Percentiles rank a stretch among this genome's conserved stretches.
phyloP scores from a whole-genome alignment of 257 asterid species.

The Lavandula angustifolia region DNA sequence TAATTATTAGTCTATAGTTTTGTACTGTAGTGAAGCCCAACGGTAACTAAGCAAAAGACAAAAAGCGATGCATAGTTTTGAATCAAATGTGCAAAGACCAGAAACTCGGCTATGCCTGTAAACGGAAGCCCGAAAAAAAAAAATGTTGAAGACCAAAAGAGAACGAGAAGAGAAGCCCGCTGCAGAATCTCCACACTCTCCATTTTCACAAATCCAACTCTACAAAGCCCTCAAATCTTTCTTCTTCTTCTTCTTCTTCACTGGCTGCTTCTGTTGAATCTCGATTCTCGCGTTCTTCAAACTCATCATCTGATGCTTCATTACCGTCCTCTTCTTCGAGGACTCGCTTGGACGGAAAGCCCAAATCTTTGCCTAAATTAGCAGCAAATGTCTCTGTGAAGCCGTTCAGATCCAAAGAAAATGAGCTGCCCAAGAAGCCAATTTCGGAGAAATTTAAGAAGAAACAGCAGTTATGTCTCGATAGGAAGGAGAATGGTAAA shows the following conservation, averaged over 20 bases:
- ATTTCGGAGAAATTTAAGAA: conserved; percentile 34
- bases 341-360: conserved; percentile 24
- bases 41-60: conserved; percentile 27
- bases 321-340: conserved; percentile 33
- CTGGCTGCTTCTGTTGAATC: conserved; percentile 32
- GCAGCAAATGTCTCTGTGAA: conserved; percentile 18
- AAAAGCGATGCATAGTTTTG: background rate
- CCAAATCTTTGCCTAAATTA: conserved; percentile 32
- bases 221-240: conserved; percentile 20
- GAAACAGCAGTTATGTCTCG: conserved; percentile 26
- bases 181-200: conserved; percentile 42
- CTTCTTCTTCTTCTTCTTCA: conserved; percentile 29
- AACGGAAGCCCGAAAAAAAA: conserved; percentile 30
- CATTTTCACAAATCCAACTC: conserved; percentile 29
- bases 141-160: conserved; percentile 6
- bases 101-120: background rate
- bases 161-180: conserved; percentile 39
- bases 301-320: conserved; percentile 27
- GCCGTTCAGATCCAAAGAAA: conserved; percentile 48
- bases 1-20: background rate
- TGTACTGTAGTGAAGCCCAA: conserved; percentile 28
- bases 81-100: conserved; percentile 13
- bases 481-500: conserved; percentile 33
- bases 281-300: conserved; percentile 32
- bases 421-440: conserved; percentile 39